These are phyloP conservation scores for Nemania serpens DNA, from an alignment of 2,329 filamentous ascomycete genomes.

Conservation along the genomic window DNA sequence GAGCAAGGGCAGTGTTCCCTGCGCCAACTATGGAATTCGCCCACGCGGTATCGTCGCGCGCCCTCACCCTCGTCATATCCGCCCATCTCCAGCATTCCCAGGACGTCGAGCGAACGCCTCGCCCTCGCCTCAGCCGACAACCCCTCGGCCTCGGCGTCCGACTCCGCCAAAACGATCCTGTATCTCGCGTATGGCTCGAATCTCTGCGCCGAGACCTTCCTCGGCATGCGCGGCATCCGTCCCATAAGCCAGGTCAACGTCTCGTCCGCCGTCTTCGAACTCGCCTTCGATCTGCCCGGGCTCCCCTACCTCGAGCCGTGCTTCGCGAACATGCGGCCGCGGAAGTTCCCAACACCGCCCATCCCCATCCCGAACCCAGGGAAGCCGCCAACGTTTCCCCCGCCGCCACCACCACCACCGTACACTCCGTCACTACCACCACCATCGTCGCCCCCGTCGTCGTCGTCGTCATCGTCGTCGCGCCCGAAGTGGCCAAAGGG, in stretches of 20 bases:
- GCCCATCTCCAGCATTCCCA: conserved; percentile 42
- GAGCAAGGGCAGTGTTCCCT: conserved; percentile 29
- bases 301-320: conserved; percentile 88
- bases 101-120: conserved; percentile 47
- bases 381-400: conserved; percentile 31
- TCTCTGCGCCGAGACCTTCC: conserved; percentile 78
- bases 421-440: too few relatives aligned
- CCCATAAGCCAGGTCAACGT: conserved; percentile 84
- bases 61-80: conserved; percentile 28
- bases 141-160: conserved; percentile 18
- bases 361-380: conserved; percentile 22
- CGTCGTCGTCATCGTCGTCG: conserved; percentile 18
- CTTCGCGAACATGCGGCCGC: conserved; percentile 79
- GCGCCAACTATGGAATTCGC: conserved; percentile 27
- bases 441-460: conserved; percentile 30
- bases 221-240: conserved; percentile 75
- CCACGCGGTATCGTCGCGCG: conserved; percentile 14
- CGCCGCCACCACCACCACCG: conserved; percentile 36
- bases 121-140: conserved; percentile 37
- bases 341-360: conserved; percentile 55
- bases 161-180: conserved; percentile 58
- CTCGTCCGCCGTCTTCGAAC: conserved; percentile 73
- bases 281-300: conserved; percentile 86
- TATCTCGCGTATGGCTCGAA: conserved; percentile 95
- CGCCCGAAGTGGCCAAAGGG: conserved; percentile 71